phyloP scores from a whole-genome alignment of 805 yeast species.

The Saccharomycopsis babjevae region DNA sequence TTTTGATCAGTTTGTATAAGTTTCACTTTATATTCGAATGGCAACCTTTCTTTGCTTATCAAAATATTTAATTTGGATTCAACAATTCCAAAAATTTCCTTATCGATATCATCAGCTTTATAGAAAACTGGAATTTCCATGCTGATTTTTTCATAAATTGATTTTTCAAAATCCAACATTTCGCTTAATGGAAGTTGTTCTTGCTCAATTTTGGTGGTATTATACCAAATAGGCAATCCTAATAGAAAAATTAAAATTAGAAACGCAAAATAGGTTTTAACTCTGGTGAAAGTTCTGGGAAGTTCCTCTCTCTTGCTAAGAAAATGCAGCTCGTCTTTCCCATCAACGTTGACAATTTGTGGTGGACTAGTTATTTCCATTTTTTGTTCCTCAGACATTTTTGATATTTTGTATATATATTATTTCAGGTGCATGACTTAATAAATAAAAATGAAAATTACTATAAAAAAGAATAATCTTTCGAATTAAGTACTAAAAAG shows the following conservation, averaged over 20 bases:
- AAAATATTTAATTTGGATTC: conserved; percentile 1
- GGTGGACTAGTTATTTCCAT: not conserved
- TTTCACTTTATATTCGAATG: conserved; percentile 26
- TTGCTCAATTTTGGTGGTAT: conserved; percentile 52
- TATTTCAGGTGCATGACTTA: too few species aligned
- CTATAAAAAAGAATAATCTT: too few species aligned
- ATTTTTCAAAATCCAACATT: conserved; percentile 27
- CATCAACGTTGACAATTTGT: not conserved
- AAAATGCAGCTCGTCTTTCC: not conserved
- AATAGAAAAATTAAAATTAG: conserved; percentile 25
- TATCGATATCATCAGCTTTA: conserved; percentile 21
- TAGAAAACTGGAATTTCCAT: conserved; percentile 36
- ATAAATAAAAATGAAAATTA: too few species aligned
- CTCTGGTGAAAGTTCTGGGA: conserved; percentile 14
- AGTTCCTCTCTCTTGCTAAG: not conserved
- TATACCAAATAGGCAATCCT: conserved; percentile 51
- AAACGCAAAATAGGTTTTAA: conserved; percentile 23
- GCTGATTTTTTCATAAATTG: conserved; percentile 23
- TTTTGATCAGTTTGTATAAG: conserved; percentile 19
- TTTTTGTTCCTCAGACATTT: not conserved
- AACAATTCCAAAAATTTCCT: conserved; percentile 17
- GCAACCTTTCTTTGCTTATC: conserved; percentile 5
- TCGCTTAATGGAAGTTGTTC: conserved; percentile 45
- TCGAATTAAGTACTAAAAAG: too few species aligned
- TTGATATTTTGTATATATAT: not conserved